Conservation (phyloP, 164 flowering plant genomes). For the Akebia trifoliata region DNA sequence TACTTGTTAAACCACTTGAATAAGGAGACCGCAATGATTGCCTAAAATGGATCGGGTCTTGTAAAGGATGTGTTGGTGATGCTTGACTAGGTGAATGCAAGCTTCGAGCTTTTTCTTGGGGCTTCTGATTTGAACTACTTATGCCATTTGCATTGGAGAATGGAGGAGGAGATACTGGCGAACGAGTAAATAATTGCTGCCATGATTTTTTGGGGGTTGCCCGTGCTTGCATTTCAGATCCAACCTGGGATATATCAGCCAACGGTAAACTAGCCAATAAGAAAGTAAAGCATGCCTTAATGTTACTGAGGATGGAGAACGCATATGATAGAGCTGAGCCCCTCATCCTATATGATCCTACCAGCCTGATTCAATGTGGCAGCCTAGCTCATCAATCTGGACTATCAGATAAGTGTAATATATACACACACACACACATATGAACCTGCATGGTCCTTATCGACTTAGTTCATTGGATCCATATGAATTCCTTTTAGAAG, state of each 20-base stretch:
- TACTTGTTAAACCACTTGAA: slow-evolving; percentile 31
- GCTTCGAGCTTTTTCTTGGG: slow-evolving; percentile 38
- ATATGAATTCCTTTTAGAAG: too few species aligned
- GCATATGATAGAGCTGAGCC: background rate
- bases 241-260: slow-evolving; percentile 32
- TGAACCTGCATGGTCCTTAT: too few species aligned
- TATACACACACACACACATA: too few species aligned
- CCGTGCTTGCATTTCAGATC: slow-evolving; percentile 37
- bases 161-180: slow-evolving; percentile 41
- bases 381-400: too few species aligned
- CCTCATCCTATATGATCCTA: background rate
- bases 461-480: too few species aligned
- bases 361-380: too few species aligned
- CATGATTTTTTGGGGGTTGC: slow-evolving; percentile 71
- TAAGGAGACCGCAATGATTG: slow-evolving; percentile 55
- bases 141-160: slow-evolving; percentile 43
- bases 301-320: background rate
- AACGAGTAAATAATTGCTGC: slow-evolving; percentile 84
- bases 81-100: slow-evolving; percentile 28
- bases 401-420: too few species aligned
- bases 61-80: slow-evolving; percentile 35
- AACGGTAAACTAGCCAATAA: slow-evolving; percentile 4
- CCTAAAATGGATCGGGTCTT: slow-evolving; percentile 58
- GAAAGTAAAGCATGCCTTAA: background rate
- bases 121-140: slow-evolving; percentile 43